phyloP scores from a whole-genome alignment of 371 early-diverging fungal species.

The Circinella umbellata region DNA sequence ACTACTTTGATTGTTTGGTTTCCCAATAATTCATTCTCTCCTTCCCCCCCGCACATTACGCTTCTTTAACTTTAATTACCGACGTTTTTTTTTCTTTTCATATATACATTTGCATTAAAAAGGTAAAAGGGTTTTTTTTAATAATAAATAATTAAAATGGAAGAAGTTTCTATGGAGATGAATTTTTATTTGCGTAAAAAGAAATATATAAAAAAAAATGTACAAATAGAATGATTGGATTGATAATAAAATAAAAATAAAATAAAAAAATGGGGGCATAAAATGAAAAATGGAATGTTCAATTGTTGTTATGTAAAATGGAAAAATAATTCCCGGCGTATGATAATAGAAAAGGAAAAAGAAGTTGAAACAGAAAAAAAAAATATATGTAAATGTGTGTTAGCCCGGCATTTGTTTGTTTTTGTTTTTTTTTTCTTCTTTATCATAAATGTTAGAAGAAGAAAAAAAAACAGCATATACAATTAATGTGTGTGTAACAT shows the following conservation, averaged over 20 bases:
- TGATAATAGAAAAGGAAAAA: too few species aligned
- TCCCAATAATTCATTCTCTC: too few species aligned
- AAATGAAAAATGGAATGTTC: neutral
- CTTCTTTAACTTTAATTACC: conserved; percentile 4
- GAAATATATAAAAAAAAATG: neutral
- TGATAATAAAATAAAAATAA: conserved; percentile 1
- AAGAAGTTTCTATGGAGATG: too few species aligned
- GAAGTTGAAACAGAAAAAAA: too few species aligned
- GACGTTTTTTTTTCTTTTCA: neutral
- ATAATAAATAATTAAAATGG: too few species aligned
- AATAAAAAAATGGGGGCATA: neutral
- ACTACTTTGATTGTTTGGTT: neutral
- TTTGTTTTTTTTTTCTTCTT: neutral
- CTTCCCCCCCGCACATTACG: neutral
- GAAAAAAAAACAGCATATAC: neutral
- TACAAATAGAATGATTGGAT: conserved; percentile 2
- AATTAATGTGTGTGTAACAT: neutral
- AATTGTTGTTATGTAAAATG: neutral
- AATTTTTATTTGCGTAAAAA: neutral
- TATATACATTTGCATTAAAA: neutral
- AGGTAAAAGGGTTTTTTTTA: too few species aligned
- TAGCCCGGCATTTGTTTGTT: neutral
- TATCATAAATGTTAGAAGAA: neutral
- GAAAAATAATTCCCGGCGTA: neutral
- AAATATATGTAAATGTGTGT: neutral